Evolutionary conservation across 257 asterid genomes (phyloP).

Genomic region (Solanum bukasovii): DNA sequence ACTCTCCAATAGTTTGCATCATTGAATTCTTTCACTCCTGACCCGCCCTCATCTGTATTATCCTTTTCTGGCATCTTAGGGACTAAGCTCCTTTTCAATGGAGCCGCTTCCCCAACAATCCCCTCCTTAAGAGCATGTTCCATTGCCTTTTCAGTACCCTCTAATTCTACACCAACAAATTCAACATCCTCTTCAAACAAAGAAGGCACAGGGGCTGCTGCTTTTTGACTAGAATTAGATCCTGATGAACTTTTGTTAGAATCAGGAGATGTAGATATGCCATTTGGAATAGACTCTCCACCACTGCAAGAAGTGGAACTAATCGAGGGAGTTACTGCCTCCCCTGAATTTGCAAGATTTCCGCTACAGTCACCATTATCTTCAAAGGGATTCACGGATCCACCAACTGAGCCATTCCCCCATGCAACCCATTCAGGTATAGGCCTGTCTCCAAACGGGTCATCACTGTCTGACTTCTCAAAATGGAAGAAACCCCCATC

Average conservation of each 20-base stretch:
- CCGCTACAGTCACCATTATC: conserved; percentile 22
- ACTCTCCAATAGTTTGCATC: conserved; percentile 91
- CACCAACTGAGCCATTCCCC: conserved; percentile 53
- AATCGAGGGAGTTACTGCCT: conserved; percentile 7
- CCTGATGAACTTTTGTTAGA: conserved; percentile 21
- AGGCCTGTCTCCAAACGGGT: conserved; percentile 67
- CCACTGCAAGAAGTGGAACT: conserved; percentile 23
- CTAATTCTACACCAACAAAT: conserved; percentile 89
- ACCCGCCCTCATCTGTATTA: conserved; percentile 38
- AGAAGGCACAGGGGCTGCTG: conserved; percentile 46
- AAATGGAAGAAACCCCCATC: conserved; percentile 51
- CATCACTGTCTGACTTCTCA: conserved; percentile 57
- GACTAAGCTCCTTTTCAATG: conserved; percentile 38
- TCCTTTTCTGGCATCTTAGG: conserved; percentile 49
- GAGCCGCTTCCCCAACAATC: conserved; percentile 86
- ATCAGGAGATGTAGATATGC: conserved; percentile 21
- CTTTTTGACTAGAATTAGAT: conserved; percentile 24
- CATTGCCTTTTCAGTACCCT: conserved; percentile 71
- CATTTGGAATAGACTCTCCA: conserved; percentile 33
- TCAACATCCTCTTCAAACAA: conserved; percentile 92
- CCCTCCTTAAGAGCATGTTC: conserved; percentile 91
- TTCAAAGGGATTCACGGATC: conserved; percentile 65
- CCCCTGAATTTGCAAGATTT: conserved; percentile 11
- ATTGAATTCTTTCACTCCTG: conserved; percentile 60
- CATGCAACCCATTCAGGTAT: conserved; percentile 96